phyloP scores from a whole-genome alignment of 768 basidiomycete genomes.

The Boletus edulis region DNA sequence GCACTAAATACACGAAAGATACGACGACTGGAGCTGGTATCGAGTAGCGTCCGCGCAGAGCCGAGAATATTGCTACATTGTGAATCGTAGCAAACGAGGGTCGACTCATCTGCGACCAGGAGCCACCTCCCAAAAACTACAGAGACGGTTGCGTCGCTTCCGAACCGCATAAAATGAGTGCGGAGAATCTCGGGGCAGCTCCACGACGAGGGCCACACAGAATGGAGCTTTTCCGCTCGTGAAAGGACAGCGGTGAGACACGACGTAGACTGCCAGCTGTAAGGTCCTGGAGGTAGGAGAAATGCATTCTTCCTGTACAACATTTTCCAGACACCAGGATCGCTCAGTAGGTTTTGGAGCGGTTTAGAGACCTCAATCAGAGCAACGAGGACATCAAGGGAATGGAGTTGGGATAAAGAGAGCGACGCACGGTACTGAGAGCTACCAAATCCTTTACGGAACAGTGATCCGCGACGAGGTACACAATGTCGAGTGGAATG shows the following conservation, averaged over 20 bases:
- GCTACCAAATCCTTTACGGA: not conserved
- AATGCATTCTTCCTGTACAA: not conserved
- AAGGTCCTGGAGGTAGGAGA: conserved; percentile 7
- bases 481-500: conserved; percentile 4
- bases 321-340: conserved; percentile 6
- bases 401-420: not conserved
- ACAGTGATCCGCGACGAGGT: not conserved
- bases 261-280: conserved; percentile 10
- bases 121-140: conserved; percentile 9
- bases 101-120: conserved; percentile 6
- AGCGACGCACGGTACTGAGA: conserved; percentile 2
- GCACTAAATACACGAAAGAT: conserved; percentile 1
- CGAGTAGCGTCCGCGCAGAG: not conserved
- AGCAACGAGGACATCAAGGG: not conserved
- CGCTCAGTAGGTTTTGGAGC: not conserved
- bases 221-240: not conserved
- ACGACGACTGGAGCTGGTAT: not conserved
- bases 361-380: conserved; percentile 3
- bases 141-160: not conserved
- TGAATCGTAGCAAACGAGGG: conserved; percentile 10
- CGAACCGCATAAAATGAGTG: not conserved
- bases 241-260: conserved; percentile 2
- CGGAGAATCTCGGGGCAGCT: not conserved
- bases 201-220: conserved; percentile 6
- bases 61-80: not conserved